phyloP scores from a whole-genome alignment of 1,284 basidiomycete genomes.

The Puccinia horiana region DNA sequence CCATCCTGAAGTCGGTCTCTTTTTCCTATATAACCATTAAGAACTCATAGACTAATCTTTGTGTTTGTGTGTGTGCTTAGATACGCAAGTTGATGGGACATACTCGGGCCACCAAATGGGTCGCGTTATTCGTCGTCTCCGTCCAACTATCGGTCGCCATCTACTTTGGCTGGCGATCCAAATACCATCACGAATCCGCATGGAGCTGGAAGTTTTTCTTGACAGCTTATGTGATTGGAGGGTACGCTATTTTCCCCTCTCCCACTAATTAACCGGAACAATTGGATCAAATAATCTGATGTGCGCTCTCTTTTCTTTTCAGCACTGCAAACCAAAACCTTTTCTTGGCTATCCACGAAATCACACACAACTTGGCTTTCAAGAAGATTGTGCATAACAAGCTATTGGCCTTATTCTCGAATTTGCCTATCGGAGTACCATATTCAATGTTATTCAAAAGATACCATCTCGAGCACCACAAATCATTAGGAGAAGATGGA shows the following conservation, averaged over 20 bases:
- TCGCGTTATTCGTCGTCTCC: constrained; percentile 75
- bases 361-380: constrained; percentile 96
- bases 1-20: constrained; percentile 77
- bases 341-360: constrained; percentile 96
- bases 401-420: constrained; percentile 81
- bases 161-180: constrained; percentile 65
- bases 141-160: constrained; percentile 72
- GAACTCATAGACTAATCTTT: not conserved
- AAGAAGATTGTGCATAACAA: constrained; percentile 80
- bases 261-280: too few species aligned
- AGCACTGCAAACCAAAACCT: constrained; percentile 96
- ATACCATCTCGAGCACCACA: constrained; percentile 94
- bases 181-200: constrained; percentile 69
- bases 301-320: too few species aligned
- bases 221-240: constrained; percentile 78
- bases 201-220: constrained; percentile 68
- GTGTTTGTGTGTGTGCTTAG: not conserved
- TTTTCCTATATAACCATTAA: not conserved
- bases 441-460: constrained; percentile 92
- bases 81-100: constrained; percentile 81
- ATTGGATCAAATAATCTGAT: too few species aligned
- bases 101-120: constrained; percentile 83
- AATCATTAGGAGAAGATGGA: constrained; percentile 91
- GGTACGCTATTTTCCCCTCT: constrained; percentile 15
- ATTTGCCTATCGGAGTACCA: constrained; percentile 88